Evolutionary conservation across 495 filamentous ascomycete species (phyloP), one percentile per base, ranked within the genome.

Genomic region (Penicillium dipodomyicola): DNA sequence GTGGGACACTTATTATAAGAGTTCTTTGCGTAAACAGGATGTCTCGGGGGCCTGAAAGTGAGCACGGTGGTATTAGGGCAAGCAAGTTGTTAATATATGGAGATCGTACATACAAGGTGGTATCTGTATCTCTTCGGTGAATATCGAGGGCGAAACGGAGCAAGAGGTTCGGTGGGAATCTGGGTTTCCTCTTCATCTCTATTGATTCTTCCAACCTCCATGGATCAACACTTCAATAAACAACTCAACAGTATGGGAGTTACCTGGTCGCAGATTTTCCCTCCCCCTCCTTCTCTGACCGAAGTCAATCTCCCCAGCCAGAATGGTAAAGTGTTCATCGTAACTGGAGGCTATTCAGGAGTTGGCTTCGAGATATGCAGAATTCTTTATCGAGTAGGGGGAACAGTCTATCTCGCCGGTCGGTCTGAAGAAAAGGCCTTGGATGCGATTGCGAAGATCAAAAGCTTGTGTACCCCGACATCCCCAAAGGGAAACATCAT

Each of bases 331-430:
- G 67, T 77, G 39, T 72, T 74, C 47, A 56, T 79, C 23, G 58
- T 79, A 17, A 79, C 77, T 1, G 77, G 77, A 9, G 71, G 63
- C 1, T 53, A 60, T 7, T 68, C 71, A 0, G 77, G 77, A n/a
- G 69, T 82, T 37, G 79, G 77, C 14, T 57, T 67, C 15, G 72
- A 74, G 45, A 66, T 81, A 15, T 65, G 63, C 49, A 67, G 62
- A 25, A 72, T 76, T 0, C 70, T 81, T 15, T 80, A 80, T 52
- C 59, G 32, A 4, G 67, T 66, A 52, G 61, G 67, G 10, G 79
- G 51, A 22, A 69, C 60, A 11, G 70, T 82, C 0, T 80, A 81
- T 62, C 65, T 83, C 4, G 72, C 73, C 7, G 72, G 68, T 30
- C 72, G 80, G 19, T 77, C 75, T 2, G 56, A 68, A 55, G 49